phyloP scores from a whole-genome alignment of 176 grass and related monocot genomes.

The Cenchrus americanus region DNA sequence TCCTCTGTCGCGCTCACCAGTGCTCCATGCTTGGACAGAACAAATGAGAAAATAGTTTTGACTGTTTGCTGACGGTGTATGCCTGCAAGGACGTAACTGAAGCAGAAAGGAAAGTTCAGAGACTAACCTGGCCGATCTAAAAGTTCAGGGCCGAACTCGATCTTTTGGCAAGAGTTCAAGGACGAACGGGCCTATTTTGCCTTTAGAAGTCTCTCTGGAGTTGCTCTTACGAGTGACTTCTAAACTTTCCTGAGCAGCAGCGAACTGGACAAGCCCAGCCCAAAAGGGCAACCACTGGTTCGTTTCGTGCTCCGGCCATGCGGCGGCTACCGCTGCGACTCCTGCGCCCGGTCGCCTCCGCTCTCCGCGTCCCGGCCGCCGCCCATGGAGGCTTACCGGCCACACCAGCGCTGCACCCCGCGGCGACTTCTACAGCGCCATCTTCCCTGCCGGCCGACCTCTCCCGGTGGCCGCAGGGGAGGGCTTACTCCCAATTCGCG shows the following conservation, averaged over 20 bases:
- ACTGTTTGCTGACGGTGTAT: no score
- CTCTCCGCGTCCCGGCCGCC: neutral
- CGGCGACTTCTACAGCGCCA: neutral
- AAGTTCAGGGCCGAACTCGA: no score
- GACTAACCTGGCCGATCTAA: no score
- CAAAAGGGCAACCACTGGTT: neutral
- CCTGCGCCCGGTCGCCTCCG: constrained; percentile 32
- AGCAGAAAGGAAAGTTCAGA: no score
- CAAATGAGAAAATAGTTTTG: no score
- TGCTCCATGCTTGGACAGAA: no score
- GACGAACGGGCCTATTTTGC: no score
- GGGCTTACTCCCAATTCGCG: constrained; percentile 69
- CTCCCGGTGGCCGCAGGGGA: constrained; percentile 40
- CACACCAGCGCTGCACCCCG: neutral
- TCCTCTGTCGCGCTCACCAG: no score
- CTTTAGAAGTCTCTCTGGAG: no score
- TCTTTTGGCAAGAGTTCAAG: no score
- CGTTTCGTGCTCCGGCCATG: constrained; percentile 36
- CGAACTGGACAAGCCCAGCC: neutral
- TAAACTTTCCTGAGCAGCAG: neutral
- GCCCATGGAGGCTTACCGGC: neutral
- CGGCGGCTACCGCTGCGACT: constrained; percentile 33
- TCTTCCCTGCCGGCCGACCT: constrained; percentile 25
- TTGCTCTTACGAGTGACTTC: no score
- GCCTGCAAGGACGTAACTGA: no score